phyloP scores from a whole-genome alignment of 768 basidiomycete species.

The Amanita exitialis region DNA sequence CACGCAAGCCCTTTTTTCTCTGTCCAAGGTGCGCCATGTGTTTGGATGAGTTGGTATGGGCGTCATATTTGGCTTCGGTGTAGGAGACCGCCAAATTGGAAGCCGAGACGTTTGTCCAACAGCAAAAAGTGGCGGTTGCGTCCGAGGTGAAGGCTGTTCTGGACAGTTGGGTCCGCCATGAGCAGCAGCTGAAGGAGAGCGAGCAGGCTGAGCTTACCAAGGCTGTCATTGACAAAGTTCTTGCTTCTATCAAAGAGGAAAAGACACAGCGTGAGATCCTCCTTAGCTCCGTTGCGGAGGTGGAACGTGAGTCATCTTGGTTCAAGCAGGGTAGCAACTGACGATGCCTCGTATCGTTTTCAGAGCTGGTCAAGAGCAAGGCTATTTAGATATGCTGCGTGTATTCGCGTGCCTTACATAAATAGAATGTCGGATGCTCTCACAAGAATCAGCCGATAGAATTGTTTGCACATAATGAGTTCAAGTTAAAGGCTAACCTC shows the following conservation, averaged over 20 bases:
- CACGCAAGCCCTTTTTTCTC: conserved; percentile 81
- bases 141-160: conserved; percentile 89
- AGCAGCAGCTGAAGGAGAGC: conserved; percentile 93
- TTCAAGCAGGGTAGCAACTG: not conserved
- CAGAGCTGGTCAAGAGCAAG: conserved; percentile 89
- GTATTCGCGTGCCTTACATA: not conserved
- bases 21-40: conserved; percentile 65
- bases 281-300: conserved; percentile 67
- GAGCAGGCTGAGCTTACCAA: conserved; percentile 91
- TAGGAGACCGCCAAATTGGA: conserved; percentile 92
- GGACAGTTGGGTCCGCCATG: conserved; percentile 97
- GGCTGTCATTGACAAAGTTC: conserved; percentile 81
- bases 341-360: not conserved
- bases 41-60: no score
- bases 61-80: not conserved
- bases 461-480: conserved; percentile 44
- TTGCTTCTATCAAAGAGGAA: conserved; percentile 74
- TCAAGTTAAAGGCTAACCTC: conserved; percentile 75
- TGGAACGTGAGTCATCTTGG: conserved; percentile 69
- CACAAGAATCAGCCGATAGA: not conserved
- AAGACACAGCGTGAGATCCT: conserved; percentile 85
- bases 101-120: conserved; percentile 79
- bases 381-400: conserved; percentile 50
- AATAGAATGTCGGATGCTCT: no score
- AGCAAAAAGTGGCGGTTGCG: conserved; percentile 81